Evolutionary conservation across 495 filamentous ascomycete genomes (phyloP).

Genomic region (Letharia lupina): DNA sequence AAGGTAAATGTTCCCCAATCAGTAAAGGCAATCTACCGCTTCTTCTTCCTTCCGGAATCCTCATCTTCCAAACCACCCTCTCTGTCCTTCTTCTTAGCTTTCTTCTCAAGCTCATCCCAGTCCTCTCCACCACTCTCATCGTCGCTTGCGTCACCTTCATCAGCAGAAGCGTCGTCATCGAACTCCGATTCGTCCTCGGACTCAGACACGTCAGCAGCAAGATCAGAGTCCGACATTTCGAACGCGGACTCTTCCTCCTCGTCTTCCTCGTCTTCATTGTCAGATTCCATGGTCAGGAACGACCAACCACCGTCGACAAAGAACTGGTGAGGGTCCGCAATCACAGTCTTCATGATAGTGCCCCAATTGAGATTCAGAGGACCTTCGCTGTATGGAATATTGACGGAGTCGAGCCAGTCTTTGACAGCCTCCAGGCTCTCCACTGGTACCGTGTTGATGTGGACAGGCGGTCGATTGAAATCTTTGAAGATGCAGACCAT

Average conservation of each 20-base stretch:
- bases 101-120: conserved; percentile 87
- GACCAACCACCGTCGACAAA: conserved; percentile 94
- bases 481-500: conserved; percentile 97
- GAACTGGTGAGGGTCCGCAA: conserved; percentile 85
- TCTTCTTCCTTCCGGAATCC: conserved; percentile 50
- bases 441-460: conserved; percentile 98
- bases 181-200: conserved; percentile 87
- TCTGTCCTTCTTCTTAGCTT: conserved; percentile 79
- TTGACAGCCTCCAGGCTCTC: conserved; percentile 91
- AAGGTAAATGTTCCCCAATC: neutral
- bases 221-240: conserved; percentile 76
- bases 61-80: conserved; percentile 68
- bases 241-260: conserved; percentile 88
- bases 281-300: conserved; percentile 80
- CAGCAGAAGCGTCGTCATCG: conserved; percentile 80
- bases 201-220: conserved; percentile 69
- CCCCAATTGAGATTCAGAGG: conserved; percentile 97
- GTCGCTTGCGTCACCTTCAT: conserved; percentile 62
- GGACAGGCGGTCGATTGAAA: conserved; percentile 74
- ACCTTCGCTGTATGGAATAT: conserved; percentile 89
- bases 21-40: conserved; percentile 32
- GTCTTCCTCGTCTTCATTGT: conserved; percentile 69
- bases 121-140: conserved; percentile 82
- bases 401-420: conserved; percentile 93
- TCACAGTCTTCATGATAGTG: conserved; percentile 99